Evolutionary conservation across 768 basidiomycete species (phyloP).

Genomic region (Mycena kentingensis): DNA sequence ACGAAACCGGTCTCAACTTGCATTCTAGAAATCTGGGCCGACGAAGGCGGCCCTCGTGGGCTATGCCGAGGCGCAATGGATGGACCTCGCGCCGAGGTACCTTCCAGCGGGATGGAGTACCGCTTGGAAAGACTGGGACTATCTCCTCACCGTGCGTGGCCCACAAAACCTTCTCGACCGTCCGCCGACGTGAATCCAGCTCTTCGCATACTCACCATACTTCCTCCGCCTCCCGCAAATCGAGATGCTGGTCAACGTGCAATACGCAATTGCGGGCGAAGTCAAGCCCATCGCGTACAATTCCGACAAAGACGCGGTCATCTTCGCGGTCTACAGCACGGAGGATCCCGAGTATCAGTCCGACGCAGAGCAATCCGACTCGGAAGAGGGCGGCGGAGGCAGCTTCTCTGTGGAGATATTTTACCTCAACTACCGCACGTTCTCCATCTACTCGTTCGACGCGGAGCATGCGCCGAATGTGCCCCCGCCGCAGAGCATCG

Average conservation of each 20-base stretch:
- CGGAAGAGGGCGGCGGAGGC: neutral
- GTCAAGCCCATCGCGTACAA: slow-evolving; percentile 20
- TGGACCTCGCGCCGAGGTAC: neutral
- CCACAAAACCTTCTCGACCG: no score
- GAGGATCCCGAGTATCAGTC: neutral
- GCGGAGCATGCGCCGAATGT: neutral
- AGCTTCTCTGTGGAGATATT: neutral
- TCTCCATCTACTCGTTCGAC: neutral
- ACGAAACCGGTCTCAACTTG: neutral
- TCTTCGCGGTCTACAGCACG: slow-evolving; percentile 22
- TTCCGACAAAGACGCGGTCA: slow-evolving; percentile 11
- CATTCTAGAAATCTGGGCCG: neutral
- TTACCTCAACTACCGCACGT: neutral
- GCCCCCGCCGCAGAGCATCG: neutral
- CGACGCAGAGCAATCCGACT: neutral
- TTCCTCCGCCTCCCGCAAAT: slow-evolving; percentile 27
- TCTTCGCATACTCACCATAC: slow-evolving; percentile 23
- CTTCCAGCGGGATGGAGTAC: slow-evolving; percentile 19
- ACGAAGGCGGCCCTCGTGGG: neutral
- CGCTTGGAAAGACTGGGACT: slow-evolving; percentile 19
- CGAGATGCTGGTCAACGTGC: slow-evolving; percentile 24
- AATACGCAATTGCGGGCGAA: slow-evolving; percentile 23
- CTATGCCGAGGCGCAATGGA: slow-evolving; percentile 3
- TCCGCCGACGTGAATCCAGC: no score
- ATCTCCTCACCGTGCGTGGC: slow-evolving; percentile 21